A percentile compares a stretch with the other conserved stretches of the same genome.
Evolutionary conservation across 441 rosid genomes (phyloP).

Genomic region (Jatropha multifida): DNA sequence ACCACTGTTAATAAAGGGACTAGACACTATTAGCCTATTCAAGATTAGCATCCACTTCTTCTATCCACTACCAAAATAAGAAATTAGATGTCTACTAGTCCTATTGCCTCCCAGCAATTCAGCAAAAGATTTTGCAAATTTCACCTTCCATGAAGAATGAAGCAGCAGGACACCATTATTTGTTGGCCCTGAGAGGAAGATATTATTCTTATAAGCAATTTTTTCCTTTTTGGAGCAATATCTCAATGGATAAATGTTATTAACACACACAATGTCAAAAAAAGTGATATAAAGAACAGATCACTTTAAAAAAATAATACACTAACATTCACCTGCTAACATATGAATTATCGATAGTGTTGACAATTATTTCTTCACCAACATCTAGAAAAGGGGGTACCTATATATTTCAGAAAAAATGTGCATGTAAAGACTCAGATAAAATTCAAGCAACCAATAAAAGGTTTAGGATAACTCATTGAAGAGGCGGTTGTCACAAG

Average conservation of each 20-base stretch:
- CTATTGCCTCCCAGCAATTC: not conserved
- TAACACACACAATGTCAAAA: not conserved
- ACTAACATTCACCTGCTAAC: slow-evolving; percentile 57
- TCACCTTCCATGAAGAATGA: not conserved
- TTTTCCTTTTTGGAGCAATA: not conserved
- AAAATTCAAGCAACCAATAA: not conserved
- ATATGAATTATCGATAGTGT: slow-evolving; percentile 66
- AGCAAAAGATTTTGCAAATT: not conserved
- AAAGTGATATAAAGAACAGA: not conserved
- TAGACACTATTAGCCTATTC: too few relatives aligned
- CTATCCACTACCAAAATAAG: not conserved
- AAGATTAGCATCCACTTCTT: too few relatives aligned
- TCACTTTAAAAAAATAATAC: not conserved
- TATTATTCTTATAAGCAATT: slow-evolving; percentile 6
- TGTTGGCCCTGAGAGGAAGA: slow-evolving; percentile 12
- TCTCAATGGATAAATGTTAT: not conserved
- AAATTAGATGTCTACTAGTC: not conserved
- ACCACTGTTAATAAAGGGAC: too few relatives aligned
- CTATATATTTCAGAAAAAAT: slow-evolving; percentile 33
- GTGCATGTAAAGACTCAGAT: not conserved
- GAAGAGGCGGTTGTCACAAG: not conserved
- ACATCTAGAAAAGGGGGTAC: slow-evolving; percentile 74
- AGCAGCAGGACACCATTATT: not conserved
- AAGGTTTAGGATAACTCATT: not conserved
- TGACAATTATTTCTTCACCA: slow-evolving; percentile 75